Evolutionary conservation across 2,329 filamentous ascomycete species (phyloP).

Genomic region (Allantophomopsis lycopodina): DNA sequence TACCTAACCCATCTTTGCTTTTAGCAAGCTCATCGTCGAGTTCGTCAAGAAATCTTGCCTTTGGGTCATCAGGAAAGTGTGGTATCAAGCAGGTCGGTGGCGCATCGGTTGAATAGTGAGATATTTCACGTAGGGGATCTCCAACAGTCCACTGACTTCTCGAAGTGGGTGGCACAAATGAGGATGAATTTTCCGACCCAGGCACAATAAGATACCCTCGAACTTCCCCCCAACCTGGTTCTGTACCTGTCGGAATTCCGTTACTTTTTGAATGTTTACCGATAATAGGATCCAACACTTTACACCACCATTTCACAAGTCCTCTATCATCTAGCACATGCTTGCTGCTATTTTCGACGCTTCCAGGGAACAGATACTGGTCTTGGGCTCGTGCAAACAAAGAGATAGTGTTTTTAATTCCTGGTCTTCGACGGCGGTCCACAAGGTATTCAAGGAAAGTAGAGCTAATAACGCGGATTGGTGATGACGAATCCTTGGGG

Average conservation of each 20-base stretch:
- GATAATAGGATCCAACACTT: constrained; percentile 66
- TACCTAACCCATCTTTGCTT: constrained; percentile 23
- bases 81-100: constrained; percentile 79
- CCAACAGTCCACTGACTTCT: constrained; percentile 49
- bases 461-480: constrained; percentile 59
- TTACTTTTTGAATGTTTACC: constrained; percentile 24
- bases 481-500: constrained; percentile 50
- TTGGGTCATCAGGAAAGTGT: constrained; percentile 88
- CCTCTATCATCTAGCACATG: constrained; percentile 86
- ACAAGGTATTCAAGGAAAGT: constrained; percentile 68
- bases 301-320: constrained; percentile 93
- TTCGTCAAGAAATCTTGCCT: constrained; percentile 77
- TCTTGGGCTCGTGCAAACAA: constrained; percentile 85
- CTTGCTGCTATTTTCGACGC: constrained; percentile 70
- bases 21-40: constrained; percentile 68
- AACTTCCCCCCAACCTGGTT: constrained; percentile 27
- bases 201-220: constrained; percentile 79
- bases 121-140: constrained; percentile 53
- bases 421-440: constrained; percentile 46
- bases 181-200: constrained; percentile 67
- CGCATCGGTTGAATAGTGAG: constrained; percentile 48
- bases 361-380: constrained; percentile 91
- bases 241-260: background rate
- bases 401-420: constrained; percentile 63
- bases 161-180: constrained; percentile 48